Base-by-base conservation (phyloP, 352 stramenopile species). In the Phytophthora foliorum region DNA sequence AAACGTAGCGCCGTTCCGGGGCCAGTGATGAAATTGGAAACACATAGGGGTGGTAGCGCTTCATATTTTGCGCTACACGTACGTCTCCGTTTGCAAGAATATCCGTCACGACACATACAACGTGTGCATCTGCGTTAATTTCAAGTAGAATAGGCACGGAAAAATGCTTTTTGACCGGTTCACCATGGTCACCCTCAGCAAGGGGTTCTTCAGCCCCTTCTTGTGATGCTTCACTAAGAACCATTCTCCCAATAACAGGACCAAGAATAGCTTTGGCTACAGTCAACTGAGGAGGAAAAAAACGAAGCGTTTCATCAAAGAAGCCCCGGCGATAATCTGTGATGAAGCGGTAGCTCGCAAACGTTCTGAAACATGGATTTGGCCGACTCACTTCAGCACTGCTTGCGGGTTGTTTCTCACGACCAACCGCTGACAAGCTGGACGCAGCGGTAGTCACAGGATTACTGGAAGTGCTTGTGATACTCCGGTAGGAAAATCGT, bases 91-190 rank as follows among this genome's bases (percentile, higher is more conserved):
- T 90, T 3, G 73, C 56, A 38, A 95, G 74, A n/a, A 86, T 79
- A 44, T 95, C 82, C 0, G 80, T 78, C 10, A 92, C 66, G 5
- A 92, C 52, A 53, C 87, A 95, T 9, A 77, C 83, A 48, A 95
- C 62, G 3, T 57, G 57, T 16, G 81, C 76, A 45, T 77, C 49
- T 25, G 82, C 65, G 46, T 92, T 85, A 25, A 91, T 72, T 67
- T 95, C 87, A 2, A 95, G 58, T 21, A 95, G 66, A 57, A 95
- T 82, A 0, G 71, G 77, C 2, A 87, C 83, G 0, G 69, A 78
- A 34, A 81, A 34, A 10, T 57, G 21, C 22, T 39, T 55, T 21
- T 51, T 56, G 0, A 48, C 42, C 36, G 65, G 67, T 52, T 79
- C 54, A 13, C 51, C 57, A 14, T 36, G 58, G 17, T 72, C 64